Conservation (phyloP, 805 yeast species). For the Barnettozyma pratensis region DNA sequence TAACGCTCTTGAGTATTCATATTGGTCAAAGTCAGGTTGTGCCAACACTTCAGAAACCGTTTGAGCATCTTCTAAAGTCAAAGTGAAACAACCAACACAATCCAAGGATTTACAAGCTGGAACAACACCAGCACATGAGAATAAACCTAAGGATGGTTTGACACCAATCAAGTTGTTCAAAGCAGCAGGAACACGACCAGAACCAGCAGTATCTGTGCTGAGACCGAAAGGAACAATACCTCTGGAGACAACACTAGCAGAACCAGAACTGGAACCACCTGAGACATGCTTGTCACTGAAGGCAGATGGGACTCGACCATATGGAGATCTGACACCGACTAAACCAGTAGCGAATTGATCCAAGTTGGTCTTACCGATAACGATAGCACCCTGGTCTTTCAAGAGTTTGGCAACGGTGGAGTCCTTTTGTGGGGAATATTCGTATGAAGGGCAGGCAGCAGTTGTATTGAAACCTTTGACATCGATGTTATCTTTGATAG, state of each 20-base stretch:
- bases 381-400: conserved; percentile 86
- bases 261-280: conserved; percentile 96
- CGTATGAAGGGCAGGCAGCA: conserved; percentile 89
- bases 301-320: conserved; percentile 82
- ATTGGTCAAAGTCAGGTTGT: conserved; percentile 57
- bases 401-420: conserved; percentile 71
- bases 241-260: conserved; percentile 86
- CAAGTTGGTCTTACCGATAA: conserved; percentile 89
- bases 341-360: conserved; percentile 98
- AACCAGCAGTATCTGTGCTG: conserved; percentile 98
- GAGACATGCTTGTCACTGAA: conserved; percentile 74
- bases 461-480: conserved; percentile 80
- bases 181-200: conserved; percentile 96
- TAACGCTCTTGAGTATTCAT: conserved; percentile 74
- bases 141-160: conserved; percentile 86
- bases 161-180: conserved; percentile 87
- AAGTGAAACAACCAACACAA: conserved; percentile 82
- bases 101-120: conserved; percentile 96
- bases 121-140: conserved; percentile 87
- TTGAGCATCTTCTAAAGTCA: conserved; percentile 81
- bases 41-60: conserved; percentile 66
- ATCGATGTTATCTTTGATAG: conserved; percentile 92
- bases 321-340: conserved; percentile 93
- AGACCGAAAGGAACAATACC: conserved; percentile 86
- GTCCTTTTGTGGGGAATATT: conserved; percentile 64